A percentile compares a stretch with the other conserved stretches of the same genome.
phyloP scores from a whole-genome alignment of 805 yeast species.

The Candida insectalens region DNA sequence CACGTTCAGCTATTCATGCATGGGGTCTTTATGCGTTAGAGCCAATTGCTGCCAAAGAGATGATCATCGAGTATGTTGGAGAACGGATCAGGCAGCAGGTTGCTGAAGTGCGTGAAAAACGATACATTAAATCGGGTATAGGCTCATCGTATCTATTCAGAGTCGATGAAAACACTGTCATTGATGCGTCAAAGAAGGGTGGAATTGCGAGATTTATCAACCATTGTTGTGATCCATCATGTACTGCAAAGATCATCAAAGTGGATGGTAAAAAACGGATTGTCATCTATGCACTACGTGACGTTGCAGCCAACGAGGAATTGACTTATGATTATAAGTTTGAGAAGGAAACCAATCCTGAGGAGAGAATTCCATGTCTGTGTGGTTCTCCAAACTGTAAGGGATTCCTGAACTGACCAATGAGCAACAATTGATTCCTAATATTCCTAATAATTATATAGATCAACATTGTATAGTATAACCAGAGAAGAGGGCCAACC shows the following conservation, averaged over 20 bases:
- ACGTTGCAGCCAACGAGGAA: slow-evolving; percentile 83
- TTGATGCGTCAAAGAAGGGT: slow-evolving; percentile 96
- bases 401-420: slow-evolving; percentile 77
- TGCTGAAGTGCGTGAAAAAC: slow-evolving; percentile 84
- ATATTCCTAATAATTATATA: no score
- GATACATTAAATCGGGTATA: slow-evolving; percentile 81
- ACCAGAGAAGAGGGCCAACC: no score
- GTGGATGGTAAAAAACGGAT: slow-evolving; percentile 91
- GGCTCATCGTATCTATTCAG: slow-evolving; percentile 92
- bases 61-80: slow-evolving; percentile 97
- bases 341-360: slow-evolving; percentile 83
- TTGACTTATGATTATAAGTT: slow-evolving; percentile 94
- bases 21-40: slow-evolving; percentile 98
- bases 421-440: no score
- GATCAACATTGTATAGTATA: no score
- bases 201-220: slow-evolving; percentile 96
- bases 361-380: slow-evolving; percentile 78
- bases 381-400: slow-evolving; percentile 96
- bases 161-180: slow-evolving; percentile 87
- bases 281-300: slow-evolving; percentile 87
- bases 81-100: slow-evolving; percentile 89
- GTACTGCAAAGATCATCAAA: slow-evolving; percentile 92
- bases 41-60: slow-evolving; percentile 90
- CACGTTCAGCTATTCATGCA: slow-evolving; percentile 92
- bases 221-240: slow-evolving; percentile 95